Base-by-base conservation (phyloP, 345 rosid genomes). In the Euphorbia lathyris region DNA sequence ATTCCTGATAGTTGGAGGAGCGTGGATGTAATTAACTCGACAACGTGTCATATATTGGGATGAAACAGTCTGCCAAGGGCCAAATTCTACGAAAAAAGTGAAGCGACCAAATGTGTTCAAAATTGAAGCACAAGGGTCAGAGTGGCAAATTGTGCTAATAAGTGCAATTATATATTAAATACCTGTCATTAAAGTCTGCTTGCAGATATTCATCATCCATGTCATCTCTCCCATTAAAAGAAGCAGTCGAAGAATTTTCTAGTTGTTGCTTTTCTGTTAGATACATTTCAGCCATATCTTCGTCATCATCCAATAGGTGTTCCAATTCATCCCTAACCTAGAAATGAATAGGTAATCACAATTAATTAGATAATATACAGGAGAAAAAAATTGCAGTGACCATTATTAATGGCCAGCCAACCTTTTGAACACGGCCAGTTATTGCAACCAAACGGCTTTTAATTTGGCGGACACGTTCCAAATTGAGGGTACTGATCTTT, bases 211-310 rank as follows among this genome's bases (percentile, higher is more conserved):
- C 92, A 71, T 84, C 84, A 70, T 78, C 88, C 23, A 78, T 70
- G 29, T 72, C 80, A 73, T 78, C 88, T 72, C 83, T 82, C 73
- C 81, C 93, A 74, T 84, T 77, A 67, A 85, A 76, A 17, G 93
- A 86, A 63, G 88, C 77, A 62, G 77, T 58, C 7, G 96, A 83
- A 22, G 93, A 88, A 58, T 84, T 77, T 69, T 92, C 97, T 71
- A 86, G 78, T 20, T 65, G 77, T 78, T 82, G 89, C 64, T 94
- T 91, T 72, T 85, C 98, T 0, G 97, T 94, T 67, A 91, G 83
- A 83, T 94, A 94, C 98, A 94, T 87, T 87, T 94, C 97, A 40
- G 95, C 96, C 97, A 94, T 94, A 79, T 94, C 98, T 36, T 88
- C 98, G 72, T 90, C 98, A 74, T 91, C 97, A 71, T 94, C 98